Conservation (phyloP, 2,329 filamentous ascomycete species). For the Aspergillus sojae region DNA sequence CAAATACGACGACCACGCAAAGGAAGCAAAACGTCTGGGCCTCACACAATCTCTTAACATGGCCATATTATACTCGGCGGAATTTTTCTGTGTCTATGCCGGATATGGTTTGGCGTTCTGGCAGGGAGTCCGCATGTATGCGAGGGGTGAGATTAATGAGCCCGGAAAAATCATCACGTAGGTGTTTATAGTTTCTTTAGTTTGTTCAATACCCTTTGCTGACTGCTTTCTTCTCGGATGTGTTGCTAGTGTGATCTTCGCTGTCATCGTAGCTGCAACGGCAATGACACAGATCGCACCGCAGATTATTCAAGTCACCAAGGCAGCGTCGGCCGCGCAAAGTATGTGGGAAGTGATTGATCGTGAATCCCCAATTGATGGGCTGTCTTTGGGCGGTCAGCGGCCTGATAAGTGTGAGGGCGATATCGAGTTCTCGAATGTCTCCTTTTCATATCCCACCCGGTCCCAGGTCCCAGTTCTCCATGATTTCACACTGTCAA, state of each 20-base stretch:
- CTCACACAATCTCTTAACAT: constrained; percentile 1
- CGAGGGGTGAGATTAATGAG: constrained; percentile 28
- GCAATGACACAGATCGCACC: constrained; percentile 37
- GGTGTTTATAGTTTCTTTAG: constrained; percentile 1
- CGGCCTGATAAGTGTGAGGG: constrained; percentile 22
- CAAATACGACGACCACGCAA: constrained; percentile 1
- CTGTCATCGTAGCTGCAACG: constrained; percentile 36
- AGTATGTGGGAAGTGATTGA: constrained; percentile 46
- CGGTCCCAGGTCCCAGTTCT: constrained; percentile 40
- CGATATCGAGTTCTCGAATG: constrained; percentile 55
- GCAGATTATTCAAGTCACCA: constrained; percentile 42
- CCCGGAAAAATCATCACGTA: constrained; percentile 29
- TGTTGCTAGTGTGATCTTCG: constrained; percentile 26
- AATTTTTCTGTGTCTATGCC: constrained; percentile 45
- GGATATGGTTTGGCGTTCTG: constrained; percentile 62
- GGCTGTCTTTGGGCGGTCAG: constrained; percentile 26
- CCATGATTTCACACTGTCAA: constrained; percentile 34
- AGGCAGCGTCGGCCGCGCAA: constrained; percentile 43
- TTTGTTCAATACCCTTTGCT: neutral
- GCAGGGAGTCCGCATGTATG: constrained; percentile 34
- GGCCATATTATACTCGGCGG: constrained; percentile 8
- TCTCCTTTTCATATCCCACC: constrained; percentile 72
- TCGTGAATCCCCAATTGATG: constrained; percentile 38
- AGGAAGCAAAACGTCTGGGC: neutral
- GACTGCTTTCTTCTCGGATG: neutral